These are phyloP conservation scores for Sonneratia alba DNA, from an alignment of 345 rosid genomes.

Conservation along the genomic window DNA sequence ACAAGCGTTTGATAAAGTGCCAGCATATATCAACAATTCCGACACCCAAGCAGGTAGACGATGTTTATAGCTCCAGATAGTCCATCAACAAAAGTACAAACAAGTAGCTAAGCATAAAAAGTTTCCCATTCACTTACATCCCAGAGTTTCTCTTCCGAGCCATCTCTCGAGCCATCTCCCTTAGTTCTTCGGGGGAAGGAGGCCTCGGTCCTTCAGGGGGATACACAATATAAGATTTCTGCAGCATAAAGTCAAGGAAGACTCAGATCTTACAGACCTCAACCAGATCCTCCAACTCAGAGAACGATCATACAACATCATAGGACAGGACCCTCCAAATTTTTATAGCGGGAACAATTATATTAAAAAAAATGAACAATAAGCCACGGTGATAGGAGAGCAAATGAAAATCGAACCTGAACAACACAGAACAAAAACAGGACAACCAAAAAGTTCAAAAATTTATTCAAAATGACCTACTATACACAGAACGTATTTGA, in stretches of 20 bases:
- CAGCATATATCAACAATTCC: neutral
- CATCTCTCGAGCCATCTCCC: slow-evolving; percentile 61
- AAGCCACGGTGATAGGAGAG: neutral
- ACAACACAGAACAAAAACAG: neutral
- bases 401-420: neutral
- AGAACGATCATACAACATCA: neutral
- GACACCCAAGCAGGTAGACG: neutral
- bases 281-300: neutral
- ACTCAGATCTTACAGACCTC: neutral
- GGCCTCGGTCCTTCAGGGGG: slow-evolving; percentile 48
- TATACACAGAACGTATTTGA: neutral
- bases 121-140: slow-evolving; percentile 2
- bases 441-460: neutral
- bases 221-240: slow-evolving; percentile 48
- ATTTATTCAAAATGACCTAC: neutral
- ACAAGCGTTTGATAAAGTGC: neutral
- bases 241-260: slow-evolving; percentile 12
- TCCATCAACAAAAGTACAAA: neutral
- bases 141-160: slow-evolving; percentile 32
- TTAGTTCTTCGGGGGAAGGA: slow-evolving; percentile 54
- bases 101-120: neutral
- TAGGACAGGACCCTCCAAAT: neutral
- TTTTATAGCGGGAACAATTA: neutral
- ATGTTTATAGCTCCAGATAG: neutral
- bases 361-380: neutral